A percentile compares a stretch with the other conserved stretches of the same genome.
Evolutionary conservation across 495 filamentous ascomycete species (phyloP).

Genomic region (Hypomontagnella submonticulosa): DNA sequence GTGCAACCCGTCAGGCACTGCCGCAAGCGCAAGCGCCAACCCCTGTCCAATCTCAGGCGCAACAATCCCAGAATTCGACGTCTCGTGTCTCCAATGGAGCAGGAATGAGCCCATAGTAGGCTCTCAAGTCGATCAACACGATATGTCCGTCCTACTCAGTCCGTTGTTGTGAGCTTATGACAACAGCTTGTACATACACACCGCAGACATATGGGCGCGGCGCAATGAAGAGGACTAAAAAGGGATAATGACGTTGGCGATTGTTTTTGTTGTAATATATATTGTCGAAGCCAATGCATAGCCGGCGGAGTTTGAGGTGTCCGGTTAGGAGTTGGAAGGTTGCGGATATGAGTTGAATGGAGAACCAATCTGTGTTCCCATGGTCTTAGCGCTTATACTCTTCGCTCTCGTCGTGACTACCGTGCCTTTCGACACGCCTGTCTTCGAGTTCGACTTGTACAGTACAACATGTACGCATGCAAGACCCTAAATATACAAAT

Average conservation of each 20-base stretch:
- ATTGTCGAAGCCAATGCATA: slow-evolving; percentile 37
- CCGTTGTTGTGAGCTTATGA: slow-evolving; percentile 5
- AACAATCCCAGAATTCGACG: slow-evolving; percentile 52
- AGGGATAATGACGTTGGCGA: neutral
- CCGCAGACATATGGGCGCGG: slow-evolving; percentile 16
- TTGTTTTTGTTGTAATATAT: slow-evolving; percentile 29
- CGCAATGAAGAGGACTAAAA: slow-evolving; percentile 5
- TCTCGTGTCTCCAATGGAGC: neutral
- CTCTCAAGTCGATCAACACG: neutral
- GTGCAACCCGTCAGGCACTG: slow-evolving; percentile 36
- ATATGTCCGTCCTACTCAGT: slow-evolving; percentile 11
- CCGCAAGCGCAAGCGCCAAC: slow-evolving; percentile 45
- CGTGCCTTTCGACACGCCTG: no score
- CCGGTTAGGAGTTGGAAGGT: slow-evolving; percentile 9
- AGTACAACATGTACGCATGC: no score
- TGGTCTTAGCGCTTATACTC: slow-evolving; percentile 1
- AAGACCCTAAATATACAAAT: no score
- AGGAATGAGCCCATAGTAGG: neutral
- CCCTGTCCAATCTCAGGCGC: slow-evolving; percentile 45
- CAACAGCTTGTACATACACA: slow-evolving; percentile 34
- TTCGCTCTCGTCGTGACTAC: neutral
- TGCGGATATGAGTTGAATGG: slow-evolving; percentile 6
- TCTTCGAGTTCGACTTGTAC: no score
- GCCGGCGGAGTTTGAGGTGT: slow-evolving; percentile 32
- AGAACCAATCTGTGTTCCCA: slow-evolving; percentile 17